phyloP scores from a whole-genome alignment of 352 stramenopile genomes.

The Saprolegnia parasitica region DNA sequence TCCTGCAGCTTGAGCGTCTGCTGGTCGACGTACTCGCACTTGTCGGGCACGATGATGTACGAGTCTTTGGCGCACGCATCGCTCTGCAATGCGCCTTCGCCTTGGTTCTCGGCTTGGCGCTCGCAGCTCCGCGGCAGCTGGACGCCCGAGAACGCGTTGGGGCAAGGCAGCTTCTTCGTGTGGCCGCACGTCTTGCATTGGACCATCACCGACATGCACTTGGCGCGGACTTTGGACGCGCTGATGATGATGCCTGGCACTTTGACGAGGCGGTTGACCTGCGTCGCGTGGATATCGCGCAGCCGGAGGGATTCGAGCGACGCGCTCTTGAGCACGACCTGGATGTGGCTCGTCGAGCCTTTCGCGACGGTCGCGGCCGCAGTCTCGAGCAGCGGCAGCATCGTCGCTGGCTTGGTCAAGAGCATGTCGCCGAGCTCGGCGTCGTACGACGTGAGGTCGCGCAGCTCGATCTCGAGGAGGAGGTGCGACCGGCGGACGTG shows the following conservation, averaged over 20 bases:
- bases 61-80: constrained; percentile 78
- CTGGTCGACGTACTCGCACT: constrained; percentile 94
- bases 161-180: constrained; percentile 39
- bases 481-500: constrained; percentile 72
- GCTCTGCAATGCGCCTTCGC: constrained; percentile 43
- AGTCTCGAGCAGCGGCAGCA: constrained; percentile 79
- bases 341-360: constrained; percentile 66
- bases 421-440: constrained; percentile 80
- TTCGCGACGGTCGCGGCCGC: constrained; percentile 47
- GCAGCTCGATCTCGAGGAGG: constrained; percentile 79
- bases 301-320: constrained; percentile 55
- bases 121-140: constrained; percentile 82
- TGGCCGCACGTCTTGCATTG: constrained; percentile 87
- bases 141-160: constrained; percentile 63
- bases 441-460: constrained; percentile 82
- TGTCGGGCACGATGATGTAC: constrained; percentile 94
- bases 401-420: constrained; percentile 77
- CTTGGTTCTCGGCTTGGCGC: constrained; percentile 40
- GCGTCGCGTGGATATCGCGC: constrained; percentile 78
- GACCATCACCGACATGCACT: constrained; percentile 88
- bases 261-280: constrained; percentile 88
- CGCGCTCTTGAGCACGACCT: constrained; percentile 79
- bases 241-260: constrained; percentile 97
- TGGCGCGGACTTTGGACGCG: constrained; percentile 89
- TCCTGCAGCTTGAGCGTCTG: constrained; percentile 99